These are phyloP conservation scores for Catharanthus roseus DNA, from an alignment of 257 asterid genomes.

Conservation along the genomic window DNA sequence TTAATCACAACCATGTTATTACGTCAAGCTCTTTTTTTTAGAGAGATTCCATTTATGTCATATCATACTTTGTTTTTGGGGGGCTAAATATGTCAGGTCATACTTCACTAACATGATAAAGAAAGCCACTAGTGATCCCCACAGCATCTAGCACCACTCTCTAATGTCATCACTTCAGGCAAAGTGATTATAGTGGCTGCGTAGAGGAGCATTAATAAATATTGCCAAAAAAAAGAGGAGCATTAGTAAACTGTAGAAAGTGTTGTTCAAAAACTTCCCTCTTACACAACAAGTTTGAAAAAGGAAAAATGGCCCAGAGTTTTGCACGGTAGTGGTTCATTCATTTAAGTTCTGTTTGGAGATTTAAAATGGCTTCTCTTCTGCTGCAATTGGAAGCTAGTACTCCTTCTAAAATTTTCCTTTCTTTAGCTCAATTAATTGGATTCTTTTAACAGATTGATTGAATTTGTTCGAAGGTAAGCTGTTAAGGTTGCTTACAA, in stretches of 20 bases:
- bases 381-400: neutral
- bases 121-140: neutral
- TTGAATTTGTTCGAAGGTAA: neutral
- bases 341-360: neutral
- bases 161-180: neutral
- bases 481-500: neutral
- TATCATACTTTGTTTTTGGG: neutral
- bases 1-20: neutral
- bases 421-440: neutral
- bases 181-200: neutral
- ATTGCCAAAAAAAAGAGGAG: too few relatives aligned
- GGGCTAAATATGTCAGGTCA: neutral
- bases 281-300: neutral
- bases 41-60: neutral
- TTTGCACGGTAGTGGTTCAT: neutral
- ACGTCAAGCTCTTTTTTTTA: neutral
- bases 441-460: conserved; percentile 6
- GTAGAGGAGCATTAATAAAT: neutral
- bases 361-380: neutral
- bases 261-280: neutral
- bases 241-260: neutral
- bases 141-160: neutral
- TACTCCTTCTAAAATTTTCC: neutral
- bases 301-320: neutral
- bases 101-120: neutral